Conservation (phyloP, 2,329 filamentous ascomycete genomes). For the Pseudocercospora eumusae region DNA sequence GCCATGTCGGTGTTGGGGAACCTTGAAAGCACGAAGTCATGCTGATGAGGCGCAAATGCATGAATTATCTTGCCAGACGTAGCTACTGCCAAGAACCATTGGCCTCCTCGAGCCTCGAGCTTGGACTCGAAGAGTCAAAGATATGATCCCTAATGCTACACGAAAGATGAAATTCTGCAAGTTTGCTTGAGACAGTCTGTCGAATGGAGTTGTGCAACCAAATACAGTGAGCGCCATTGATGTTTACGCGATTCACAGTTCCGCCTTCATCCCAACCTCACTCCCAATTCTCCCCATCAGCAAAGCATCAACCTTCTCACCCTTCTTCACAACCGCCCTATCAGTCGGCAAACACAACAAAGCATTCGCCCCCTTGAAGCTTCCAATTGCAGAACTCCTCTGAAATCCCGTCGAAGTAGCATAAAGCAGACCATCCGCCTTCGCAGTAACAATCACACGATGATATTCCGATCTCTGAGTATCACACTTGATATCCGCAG, state of each 20-base stretch:
- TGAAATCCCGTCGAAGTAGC: slow-evolving; percentile 87
- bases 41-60: neutral
- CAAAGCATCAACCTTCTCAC: slow-evolving; percentile 72
- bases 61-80: neutral
- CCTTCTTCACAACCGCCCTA: slow-evolving; percentile 65
- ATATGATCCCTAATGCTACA: neutral
- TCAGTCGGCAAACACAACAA: slow-evolving; percentile 73
- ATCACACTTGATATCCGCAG: slow-evolving; percentile 74
- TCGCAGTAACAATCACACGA: slow-evolving; percentile 70
- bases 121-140: neutral
- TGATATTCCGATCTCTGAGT: slow-evolving; percentile 83
- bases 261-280: slow-evolving; percentile 21
- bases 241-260: neutral
- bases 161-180: neutral
- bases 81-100: neutral
- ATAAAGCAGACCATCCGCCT: slow-evolving; percentile 64
- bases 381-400: slow-evolving; percentile 85
- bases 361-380: slow-evolving; percentile 84
- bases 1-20: neutral
- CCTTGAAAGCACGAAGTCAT: neutral
- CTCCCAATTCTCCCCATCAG: slow-evolving; percentile 65
- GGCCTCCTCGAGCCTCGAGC: neutral
- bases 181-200: neutral
- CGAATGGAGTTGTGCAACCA: neutral
- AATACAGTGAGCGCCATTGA: neutral